Conservation (phyloP, 495 filamentous ascomycete genomes). For the Aspergillus campestris region DNA sequence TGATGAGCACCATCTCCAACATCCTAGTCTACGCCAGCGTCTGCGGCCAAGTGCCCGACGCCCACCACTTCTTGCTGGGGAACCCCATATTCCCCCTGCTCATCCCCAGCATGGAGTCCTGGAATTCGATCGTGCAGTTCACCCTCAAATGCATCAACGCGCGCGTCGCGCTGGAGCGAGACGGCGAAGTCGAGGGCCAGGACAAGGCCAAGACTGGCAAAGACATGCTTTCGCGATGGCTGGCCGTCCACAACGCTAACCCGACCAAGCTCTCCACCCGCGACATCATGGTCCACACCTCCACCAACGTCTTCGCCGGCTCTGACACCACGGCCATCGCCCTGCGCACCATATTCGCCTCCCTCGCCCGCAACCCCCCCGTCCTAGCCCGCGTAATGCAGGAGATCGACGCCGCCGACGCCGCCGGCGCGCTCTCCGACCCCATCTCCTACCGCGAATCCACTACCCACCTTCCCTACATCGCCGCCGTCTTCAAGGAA, state of each 20-base stretch:
- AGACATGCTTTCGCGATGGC: constrained; percentile 27
- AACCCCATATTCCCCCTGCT: constrained; percentile 29
- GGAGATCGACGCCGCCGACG: constrained; percentile 46
- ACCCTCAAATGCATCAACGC: constrained; percentile 17
- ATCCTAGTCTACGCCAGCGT: constrained; percentile 18
- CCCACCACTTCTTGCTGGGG: constrained; percentile 26
- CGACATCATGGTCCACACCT: constrained; percentile 23
- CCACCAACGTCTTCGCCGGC: constrained; percentile 32
- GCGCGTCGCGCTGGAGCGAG: constrained; percentile 20
- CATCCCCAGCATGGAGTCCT: constrained; percentile 27
- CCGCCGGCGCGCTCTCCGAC: constrained; percentile 9
- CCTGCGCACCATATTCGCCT: constrained; percentile 53
- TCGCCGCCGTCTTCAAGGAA: constrained; percentile 51
- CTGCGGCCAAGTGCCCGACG: constrained; percentile 22
- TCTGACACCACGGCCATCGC: constrained; percentile 53
- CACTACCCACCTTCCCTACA: constrained; percentile 38
- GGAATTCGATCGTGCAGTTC: constrained; percentile 22
- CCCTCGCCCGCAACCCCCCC: constrained; percentile 44
- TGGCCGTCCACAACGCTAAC: constrained; percentile 16
- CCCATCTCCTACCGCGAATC: constrained; percentile 35
- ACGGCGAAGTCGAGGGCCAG: constrained; percentile 18
- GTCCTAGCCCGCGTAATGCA: constrained; percentile 34
- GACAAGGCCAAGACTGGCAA: constrained; percentile 6
- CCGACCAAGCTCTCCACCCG: constrained; percentile 16
- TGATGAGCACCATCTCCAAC: constrained; percentile 22